phyloP scores from a whole-genome alignment of 768 basidiomycete species.

The Tulasnella sp. region DNA sequence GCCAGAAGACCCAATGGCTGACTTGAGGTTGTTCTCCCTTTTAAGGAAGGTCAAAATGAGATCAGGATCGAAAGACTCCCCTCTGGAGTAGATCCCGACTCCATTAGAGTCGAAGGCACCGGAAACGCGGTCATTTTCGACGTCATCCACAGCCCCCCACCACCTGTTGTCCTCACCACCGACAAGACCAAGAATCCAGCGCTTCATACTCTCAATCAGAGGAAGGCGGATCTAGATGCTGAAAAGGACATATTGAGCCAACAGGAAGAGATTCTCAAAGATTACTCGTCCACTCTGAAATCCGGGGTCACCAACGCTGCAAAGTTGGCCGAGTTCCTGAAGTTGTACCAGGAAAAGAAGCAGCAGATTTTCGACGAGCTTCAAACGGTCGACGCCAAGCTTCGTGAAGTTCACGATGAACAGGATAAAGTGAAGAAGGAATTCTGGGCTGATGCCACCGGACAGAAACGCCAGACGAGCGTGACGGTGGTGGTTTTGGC shows the following conservation, averaged over 20 bases:
- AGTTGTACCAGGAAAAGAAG: conserved; percentile 16
- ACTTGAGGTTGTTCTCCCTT: not conserved
- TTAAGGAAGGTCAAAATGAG: conserved; percentile 12
- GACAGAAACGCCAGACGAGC: conserved; percentile 8
- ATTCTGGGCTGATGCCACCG: conserved; percentile 5
- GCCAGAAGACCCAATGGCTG: not conserved
- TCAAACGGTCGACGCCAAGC: not conserved
- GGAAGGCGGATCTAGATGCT: not conserved
- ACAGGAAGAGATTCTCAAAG: not conserved
- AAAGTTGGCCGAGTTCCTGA: conserved; percentile 31
- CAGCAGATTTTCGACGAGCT: not conserved
- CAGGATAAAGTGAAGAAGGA: conserved; percentile 4
- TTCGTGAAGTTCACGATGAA: not conserved
- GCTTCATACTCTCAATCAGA: not conserved
- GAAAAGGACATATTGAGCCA: not conserved
- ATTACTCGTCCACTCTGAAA: conserved; percentile 19
- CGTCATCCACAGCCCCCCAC: conserved; percentile 8
- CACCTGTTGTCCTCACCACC: not conserved
- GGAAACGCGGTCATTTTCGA: conserved; percentile 15
- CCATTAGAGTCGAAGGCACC: conserved; percentile 9
- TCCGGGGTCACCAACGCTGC: conserved; percentile 24
- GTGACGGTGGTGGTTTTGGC: conserved; percentile 15
- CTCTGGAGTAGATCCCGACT: conserved; percentile 4
- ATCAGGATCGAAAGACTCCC: conserved; percentile 7
- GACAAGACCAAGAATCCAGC: not conserved